Base-by-base conservation (phyloP, 2,329 filamentous ascomycete species). In the Aspergillus tamarii region DNA sequence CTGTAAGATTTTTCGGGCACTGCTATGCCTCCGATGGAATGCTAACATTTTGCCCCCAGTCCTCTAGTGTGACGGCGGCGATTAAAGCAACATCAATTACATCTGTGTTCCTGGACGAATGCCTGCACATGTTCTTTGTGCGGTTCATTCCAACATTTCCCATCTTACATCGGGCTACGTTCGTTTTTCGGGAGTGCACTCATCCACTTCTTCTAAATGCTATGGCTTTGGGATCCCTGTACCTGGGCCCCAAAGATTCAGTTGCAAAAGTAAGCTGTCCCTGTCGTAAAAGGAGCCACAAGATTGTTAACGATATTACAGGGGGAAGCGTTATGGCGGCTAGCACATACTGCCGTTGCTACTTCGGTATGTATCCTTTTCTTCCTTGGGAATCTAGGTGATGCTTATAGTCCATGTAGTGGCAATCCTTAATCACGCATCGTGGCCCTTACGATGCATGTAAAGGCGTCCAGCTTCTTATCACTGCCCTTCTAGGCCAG, bases 121-220 rank as follows among this genome's bases (percentile, higher is more conserved):
- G 80, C 65, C 67, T 83, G 19, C 81, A 83, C 62, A 81, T 82
- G 79, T 83, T 82, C 69, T 83, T 82, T 60, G 74, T 75, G 16
- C 75, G 79, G 19, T 82, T 83, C 62, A 81, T 82, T 30, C 80
- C 80, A 3, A 82, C 79, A 1, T 82, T 82, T 60, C 80, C 80
- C 6, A 72, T 82, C n/a, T 67, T 82, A 19, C 80, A 82, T 68
- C 73, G 77, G 63, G 75, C 79, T 36, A 82, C 80, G 0, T 82
- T 82, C 30, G 74, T 81, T 1, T 82, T 82, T 59, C 73, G 77
- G 50, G 80, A 82, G 63, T 81, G 78, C 66, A 78, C 78, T 1
- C 79, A 82, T 60, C 75, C 80, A 19, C 67, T 82, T 16, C 68
- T 82, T 1, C 68, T 82, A 0, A 82, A 82, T 66, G 79, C 80